Evolutionary conservation across 176 grass and related monocot species (phyloP), one percentile per base, ranked within the genome.

Genomic region (Carex scoparia): DNA sequence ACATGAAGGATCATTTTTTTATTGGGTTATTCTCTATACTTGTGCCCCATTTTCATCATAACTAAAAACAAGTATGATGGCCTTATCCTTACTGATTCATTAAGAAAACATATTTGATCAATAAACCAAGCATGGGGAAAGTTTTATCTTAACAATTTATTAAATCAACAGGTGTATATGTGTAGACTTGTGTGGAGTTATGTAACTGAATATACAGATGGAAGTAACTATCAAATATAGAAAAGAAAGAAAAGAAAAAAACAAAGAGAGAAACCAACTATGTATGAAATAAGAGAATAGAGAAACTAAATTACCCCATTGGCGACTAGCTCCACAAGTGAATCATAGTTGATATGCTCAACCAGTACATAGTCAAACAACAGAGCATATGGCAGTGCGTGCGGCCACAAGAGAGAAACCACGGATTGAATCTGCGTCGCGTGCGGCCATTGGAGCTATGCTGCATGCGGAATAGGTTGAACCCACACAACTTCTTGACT

Each of bases 371-470:
- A 97, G 38, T 97, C 88, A 80, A 97, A 87, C 48, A 81, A 85
- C 90, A 94, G 78, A 30, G 92, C 90, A 79, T 97, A 97, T 0
- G 94, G 92, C 75, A 97, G n/a, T n/a, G n/a, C n/a, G n/a, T n/a
- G n/a, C n/a, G n/a, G n/a, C n/a, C n/a, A n/a, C n/a, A n/a, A n/a
- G n/a, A n/a, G n/a, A n/a, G n/a, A n/a, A n/a, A n/a, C n/a, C n/a
- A n/a, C n/a, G n/a, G n/a, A n/a, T n/a, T n/a, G n/a, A n/a, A n/a
- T n/a, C n/a, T n/a, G n/a, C n/a, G n/a, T n/a, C n/a, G n/a, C n/a
- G n/a, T n/a, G n/a, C n/a, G n/a, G n/a, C n/a, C n/a, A n/a, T n/a
- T n/a, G n/a, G n/a, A n/a, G n/a, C n/a, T n/a, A n/a, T n/a, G n/a
- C n/a, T n/a, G n/a, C n/a, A n/a, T n/a, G n/a, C n/a, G n/a, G n/a